These are phyloP conservation scores for Botrytis paeoniae DNA, from an alignment of 2,329 filamentous ascomycete species.

Conservation along the genomic window DNA sequence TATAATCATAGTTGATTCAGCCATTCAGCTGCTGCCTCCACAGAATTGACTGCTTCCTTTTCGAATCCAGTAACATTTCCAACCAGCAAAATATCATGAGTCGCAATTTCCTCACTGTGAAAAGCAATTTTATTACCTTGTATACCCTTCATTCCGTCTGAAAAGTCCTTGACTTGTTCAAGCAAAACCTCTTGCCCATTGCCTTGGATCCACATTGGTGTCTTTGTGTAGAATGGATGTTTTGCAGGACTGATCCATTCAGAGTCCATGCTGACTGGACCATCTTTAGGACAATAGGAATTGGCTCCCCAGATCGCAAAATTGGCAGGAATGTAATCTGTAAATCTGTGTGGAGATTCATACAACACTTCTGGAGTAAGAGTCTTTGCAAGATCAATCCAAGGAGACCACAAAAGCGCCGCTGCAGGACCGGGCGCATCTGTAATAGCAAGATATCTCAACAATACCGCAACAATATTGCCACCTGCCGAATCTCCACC, in stretches of 20 bases:
- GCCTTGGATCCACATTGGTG: background rate
- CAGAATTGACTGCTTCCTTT: background rate
- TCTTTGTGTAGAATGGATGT: background rate
- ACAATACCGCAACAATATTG: background rate
- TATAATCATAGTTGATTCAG: background rate
- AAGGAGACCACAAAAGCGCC: slow-evolving; percentile 1
- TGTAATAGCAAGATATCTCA: background rate
- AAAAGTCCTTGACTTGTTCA: background rate
- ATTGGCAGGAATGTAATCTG: background rate
- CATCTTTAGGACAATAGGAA: background rate
- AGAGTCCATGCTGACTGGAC: background rate
- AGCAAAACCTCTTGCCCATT: background rate
- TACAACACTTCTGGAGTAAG: background rate
- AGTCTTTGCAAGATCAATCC: background rate
- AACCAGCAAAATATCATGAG: background rate
- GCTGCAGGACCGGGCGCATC: slow-evolving; percentile 1
- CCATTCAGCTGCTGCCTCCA: background rate
- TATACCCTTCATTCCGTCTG: background rate
- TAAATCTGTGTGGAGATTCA: background rate
- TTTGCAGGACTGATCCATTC: background rate
- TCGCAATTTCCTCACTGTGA: background rate
- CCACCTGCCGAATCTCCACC: background rate
- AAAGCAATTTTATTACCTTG: background rate
- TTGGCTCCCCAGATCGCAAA: background rate
- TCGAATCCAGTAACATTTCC: background rate